Conservation (phyloP, 345 rosid species). For the Hypericum perforatum region DNA sequence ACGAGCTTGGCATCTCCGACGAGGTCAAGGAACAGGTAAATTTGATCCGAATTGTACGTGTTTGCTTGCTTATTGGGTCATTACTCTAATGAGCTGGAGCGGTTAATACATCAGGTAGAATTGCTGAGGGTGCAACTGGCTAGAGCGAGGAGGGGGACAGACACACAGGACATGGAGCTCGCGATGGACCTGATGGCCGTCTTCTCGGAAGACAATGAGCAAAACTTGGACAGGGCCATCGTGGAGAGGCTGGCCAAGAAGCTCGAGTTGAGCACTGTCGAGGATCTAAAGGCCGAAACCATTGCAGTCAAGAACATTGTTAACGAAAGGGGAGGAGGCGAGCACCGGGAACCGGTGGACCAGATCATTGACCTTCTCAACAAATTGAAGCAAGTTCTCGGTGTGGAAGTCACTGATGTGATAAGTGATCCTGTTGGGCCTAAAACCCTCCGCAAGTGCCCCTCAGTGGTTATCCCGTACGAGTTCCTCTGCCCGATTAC, state of each 20-base stretch:
- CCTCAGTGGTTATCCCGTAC: constrained; percentile 49
- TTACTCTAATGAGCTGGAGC: not conserved
- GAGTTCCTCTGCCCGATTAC: constrained; percentile 81
- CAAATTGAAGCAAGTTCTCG: constrained; percentile 48
- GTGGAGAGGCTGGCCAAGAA: constrained; percentile 64
- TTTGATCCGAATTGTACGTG: not conserved
- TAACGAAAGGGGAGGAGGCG: constrained; percentile 24
- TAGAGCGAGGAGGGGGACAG: constrained; percentile 56
- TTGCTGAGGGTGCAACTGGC: constrained; percentile 39
- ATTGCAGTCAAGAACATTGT: constrained; percentile 39
- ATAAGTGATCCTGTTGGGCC: constrained; percentile 24
- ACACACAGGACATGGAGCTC: constrained; percentile 72
- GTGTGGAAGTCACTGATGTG: constrained; percentile 42
- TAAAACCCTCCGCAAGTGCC: constrained; percentile 28
- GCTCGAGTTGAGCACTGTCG: constrained; percentile 44
- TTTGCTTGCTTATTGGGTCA: not conserved
- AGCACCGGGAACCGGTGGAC: constrained; percentile 29
- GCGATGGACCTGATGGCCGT: constrained; percentile 75
- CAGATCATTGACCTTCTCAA: constrained; percentile 52
- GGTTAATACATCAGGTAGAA: constrained; percentile 32
- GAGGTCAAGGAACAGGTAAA: constrained; percentile 54
- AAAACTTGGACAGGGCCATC: constrained; percentile 59
- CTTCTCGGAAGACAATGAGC: constrained; percentile 44
- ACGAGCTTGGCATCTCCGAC: constrained; percentile 44
- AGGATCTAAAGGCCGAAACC: constrained; percentile 52